Evolutionary conservation across 352 stramenopile genomes (phyloP).

Genomic region (Aphanomyces invadans): DNA sequence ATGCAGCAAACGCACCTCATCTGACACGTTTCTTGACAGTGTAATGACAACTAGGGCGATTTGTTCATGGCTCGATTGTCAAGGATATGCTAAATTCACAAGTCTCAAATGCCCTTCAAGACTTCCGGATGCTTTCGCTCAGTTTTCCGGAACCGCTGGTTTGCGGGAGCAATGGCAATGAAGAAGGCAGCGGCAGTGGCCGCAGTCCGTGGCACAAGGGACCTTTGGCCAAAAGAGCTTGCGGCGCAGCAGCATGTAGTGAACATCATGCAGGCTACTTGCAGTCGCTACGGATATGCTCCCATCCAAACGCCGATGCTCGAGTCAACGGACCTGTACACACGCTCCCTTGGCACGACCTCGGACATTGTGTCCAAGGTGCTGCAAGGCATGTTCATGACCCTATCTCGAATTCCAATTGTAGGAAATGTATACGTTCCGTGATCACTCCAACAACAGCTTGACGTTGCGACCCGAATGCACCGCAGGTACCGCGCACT

Average conservation of each 20-base stretch:
- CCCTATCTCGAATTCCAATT: neutral
- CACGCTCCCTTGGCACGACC: conserved; percentile 64
- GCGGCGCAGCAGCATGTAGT: conserved; percentile 61
- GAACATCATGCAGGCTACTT: conserved; percentile 42
- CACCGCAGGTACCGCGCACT: conserved; percentile 42
- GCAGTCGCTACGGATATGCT: conserved; percentile 67
- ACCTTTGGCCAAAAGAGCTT: conserved; percentile 54
- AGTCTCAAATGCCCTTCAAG: too few relatives aligned
- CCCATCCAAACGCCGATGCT: conserved; percentile 74
- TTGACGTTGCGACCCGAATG: conserved; percentile 79
- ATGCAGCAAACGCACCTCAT: too few relatives aligned
- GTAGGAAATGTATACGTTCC: conserved; percentile 87
- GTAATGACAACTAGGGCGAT: too few relatives aligned
- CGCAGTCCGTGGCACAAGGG: conserved; percentile 66
- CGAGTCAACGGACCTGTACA: conserved; percentile 84
- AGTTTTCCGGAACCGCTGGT: too few relatives aligned
- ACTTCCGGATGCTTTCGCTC: too few relatives aligned
- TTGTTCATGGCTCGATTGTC: too few relatives aligned
- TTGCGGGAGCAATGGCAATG: neutral
- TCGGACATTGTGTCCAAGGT: conserved; percentile 88
- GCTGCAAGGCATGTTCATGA: neutral
- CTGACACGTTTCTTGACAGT: too few relatives aligned
- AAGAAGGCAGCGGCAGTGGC: conserved; percentile 27
- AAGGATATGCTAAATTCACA: too few relatives aligned
- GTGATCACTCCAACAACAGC: conserved; percentile 81